Evolutionary conservation across 176 grass and related monocot genomes (phyloP), one percentile per base, ranked within the genome.

Genomic region (Musa schizocarpa): DNA sequence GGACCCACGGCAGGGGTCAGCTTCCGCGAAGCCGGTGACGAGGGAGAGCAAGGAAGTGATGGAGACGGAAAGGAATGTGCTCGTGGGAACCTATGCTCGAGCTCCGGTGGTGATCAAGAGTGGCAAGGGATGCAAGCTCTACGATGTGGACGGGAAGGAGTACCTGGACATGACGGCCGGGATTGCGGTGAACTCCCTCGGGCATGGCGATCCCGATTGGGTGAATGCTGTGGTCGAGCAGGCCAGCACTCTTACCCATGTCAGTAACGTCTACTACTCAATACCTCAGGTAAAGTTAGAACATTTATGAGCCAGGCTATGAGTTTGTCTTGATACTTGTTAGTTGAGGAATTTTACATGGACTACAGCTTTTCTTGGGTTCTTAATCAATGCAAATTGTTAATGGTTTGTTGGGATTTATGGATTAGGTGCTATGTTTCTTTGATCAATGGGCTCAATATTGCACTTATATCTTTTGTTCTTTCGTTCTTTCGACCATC

Each of bases 111-210:
- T 91, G 62, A 51, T 98, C 29, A 86, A 85, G 19, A 52, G 69
- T 10, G 88, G 90, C 12, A 84, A 83, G 49, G 94, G 90, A 9
- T 98, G 94, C 80, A 90, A 92, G 77, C 52, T 98, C 23, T 98
- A 87, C 66, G 94, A 98, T 67, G 22, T 57, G 1, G 94, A 98
- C 34, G 90, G 88, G 1, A 89, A 85, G 14, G 94, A 93, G 80
- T 97, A 93, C 74, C 78, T 97, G 53, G 94, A 97, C 78, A 93
- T 97, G 88, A 65, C 88, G 26, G 86, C 95, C 11, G 90, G 94
- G 59, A 91, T 98, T 70, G 90, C 95, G 22, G 90, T 98, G 63
- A 98, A 85, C 73, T 76, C 88, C 1, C 84, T 98, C 68, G 94
- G 95, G 52, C 90, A 98, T 74, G 82, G 51, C 1, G 80, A 93